These are phyloP conservation scores for Neurospora sp. DNA, from an alignment of 495 filamentous ascomycete species.

Conservation along the genomic window DNA sequence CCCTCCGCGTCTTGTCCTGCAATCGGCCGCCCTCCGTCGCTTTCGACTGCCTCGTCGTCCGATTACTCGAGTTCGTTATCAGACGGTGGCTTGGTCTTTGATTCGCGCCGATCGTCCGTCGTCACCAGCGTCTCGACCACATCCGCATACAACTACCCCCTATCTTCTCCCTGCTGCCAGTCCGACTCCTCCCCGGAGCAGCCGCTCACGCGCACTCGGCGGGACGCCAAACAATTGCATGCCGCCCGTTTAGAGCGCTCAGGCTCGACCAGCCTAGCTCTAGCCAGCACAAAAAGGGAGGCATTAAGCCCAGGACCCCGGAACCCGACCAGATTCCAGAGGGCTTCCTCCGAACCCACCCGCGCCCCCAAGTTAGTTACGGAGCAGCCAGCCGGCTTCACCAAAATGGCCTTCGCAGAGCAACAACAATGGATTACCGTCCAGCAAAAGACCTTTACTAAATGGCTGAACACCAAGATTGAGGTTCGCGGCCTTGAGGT, in stretches of 20 bases:
- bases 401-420: constrained; percentile 45
- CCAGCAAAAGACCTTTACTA: constrained; percentile 99
- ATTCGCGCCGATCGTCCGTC: constrained; percentile 21
- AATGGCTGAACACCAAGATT: constrained; percentile 97
- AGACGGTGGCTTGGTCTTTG: constrained; percentile 12
- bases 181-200: not conserved
- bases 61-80: constrained; percentile 11
- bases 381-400: constrained; percentile 3
- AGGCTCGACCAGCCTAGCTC: constrained; percentile 23
- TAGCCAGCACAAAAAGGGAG: constrained; percentile 16
- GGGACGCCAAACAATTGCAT: constrained; percentile 27
- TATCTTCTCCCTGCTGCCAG: not conserved
- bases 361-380: constrained; percentile 11
- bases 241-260: constrained; percentile 22
- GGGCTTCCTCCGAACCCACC: constrained; percentile 17
- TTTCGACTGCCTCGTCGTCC: constrained; percentile 14
- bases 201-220: constrained; percentile 17
- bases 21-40: constrained; percentile 13
- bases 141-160: not conserved
- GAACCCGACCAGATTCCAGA: constrained; percentile 18
- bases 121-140: constrained; percentile 16
- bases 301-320: constrained; percentile 2
- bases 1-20: not conserved
- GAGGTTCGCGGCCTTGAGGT: constrained; percentile 63
- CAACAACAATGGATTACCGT: constrained; percentile 93